Evolutionary conservation across 2,329 filamentous ascomycete species (phyloP), one percentile per base, ranked within the genome.

Genomic region (Colletotrichum camelliae): DNA sequence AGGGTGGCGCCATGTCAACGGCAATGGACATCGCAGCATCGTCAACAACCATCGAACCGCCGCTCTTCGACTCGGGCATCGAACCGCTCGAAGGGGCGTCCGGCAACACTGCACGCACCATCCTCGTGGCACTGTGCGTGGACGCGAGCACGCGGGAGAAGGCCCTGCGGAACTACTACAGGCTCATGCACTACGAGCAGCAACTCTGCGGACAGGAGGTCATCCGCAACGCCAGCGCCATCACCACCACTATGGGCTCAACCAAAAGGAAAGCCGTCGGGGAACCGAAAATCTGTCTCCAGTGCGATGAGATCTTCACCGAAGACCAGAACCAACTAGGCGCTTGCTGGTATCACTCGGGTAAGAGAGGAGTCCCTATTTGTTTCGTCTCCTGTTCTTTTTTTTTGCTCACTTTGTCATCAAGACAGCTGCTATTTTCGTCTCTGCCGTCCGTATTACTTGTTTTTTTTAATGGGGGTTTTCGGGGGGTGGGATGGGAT

Each of bases 111-210:
- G 75, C 67, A 52, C 68, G 75, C 35, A 35, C 75, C n/a, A 78
- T 78, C 68, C 77, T 78, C 33, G 57, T 78, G 69, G 75, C 77
- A 3, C 55, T 78, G 64, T 78, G 77, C 66, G 75, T 75, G 55
- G 72, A 78, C 24, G 64, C 43, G 6, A 61, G 65, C 4, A 69
- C 75, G 15, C 68, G 72, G 60, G 71, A 65, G 10, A 55, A 70
- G 58, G 77, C 77, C n/a, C 52, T 77, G 16, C 69, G 75, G 18
- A 73, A 77, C 64, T 64, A 75, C 60, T 69, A 67, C 31, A 68
- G 77, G n/a, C 55, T 78, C 24, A 64, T 72, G 43, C 75, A 69
- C 24, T 77, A 76, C 61, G 71, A 75, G 13, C 74, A 70, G 39
- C 48, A 70, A 31, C 27, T 71, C 43, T 57, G 71, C 52, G 65